Base-by-base conservation (phyloP, 2,329 filamentous ascomycete genomes). In the Graphiopsis chlorocephala region DNA sequence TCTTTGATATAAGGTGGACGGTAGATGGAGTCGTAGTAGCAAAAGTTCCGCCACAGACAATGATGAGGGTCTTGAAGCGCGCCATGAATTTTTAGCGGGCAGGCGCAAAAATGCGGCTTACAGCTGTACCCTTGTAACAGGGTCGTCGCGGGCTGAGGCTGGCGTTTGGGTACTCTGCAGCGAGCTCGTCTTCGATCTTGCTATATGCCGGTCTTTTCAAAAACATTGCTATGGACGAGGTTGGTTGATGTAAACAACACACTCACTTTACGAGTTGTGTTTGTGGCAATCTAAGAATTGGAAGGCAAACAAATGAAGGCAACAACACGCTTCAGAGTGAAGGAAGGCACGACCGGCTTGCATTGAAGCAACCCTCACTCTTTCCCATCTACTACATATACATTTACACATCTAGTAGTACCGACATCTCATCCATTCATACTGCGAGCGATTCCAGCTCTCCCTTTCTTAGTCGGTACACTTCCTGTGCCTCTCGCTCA, bases 401-500 rank as follows among this genome's bases (percentile, higher is more conserved):
- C 38, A 45, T 20, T 45, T 45, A 45, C 38, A 45, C n/a, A 45
- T 45, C 38, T 45, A 45, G n/a, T 45, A 20, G 23, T 20, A 45
- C 38, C 38, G 4, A 4, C n/a, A 7, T 20, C 8, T 12, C n/a
- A 20, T 20, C 38, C 38, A 23, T 11, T 61, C 58, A 61, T 15
- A n/a, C 28, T 31, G 15, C 47, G 17, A 64, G 52, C 20, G 48
- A 53, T 14, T 56, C 61, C 20, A 97, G 77, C 81, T 98, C 95
- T 55, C 93, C 91, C 78, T 86, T 92, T 65, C 88, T 86, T 68
- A 80, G 81, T 71, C 91, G 85, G 75, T 95, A 99, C 72, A 90
- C 76, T 68, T 97, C 93, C 79, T 99, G 95, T 7, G 92, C 93
- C 79, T 97, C 92, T 65, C 93, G 84, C 81, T 98, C 94, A 68